A percentile compares a stretch with the other conserved stretches of the same genome.
phyloP scores from a whole-genome alignment of 2,329 filamentous ascomycete genomes.

The Beauveria bassiana region DNA sequence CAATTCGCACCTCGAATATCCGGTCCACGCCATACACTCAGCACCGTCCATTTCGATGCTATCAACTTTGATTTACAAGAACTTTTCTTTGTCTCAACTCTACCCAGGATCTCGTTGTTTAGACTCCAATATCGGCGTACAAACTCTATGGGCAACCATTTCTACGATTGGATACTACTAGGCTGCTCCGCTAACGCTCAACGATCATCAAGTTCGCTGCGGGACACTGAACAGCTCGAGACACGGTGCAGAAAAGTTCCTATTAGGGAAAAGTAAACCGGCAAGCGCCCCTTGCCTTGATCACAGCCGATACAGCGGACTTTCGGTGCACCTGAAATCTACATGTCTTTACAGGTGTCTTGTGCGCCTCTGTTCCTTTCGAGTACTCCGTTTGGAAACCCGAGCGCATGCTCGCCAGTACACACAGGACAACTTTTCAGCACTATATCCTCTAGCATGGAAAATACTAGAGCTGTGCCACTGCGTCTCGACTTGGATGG shows the following conservation, averaged over 20 bases:
- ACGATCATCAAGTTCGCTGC: background rate
- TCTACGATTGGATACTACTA: background rate
- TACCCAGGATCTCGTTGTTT: background rate
- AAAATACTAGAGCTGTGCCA: background rate
- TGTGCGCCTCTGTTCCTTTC: background rate
- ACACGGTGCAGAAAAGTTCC: background rate
- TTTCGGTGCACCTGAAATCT: background rate
- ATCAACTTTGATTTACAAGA: background rate
- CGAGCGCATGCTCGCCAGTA: background rate
- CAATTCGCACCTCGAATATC: background rate
- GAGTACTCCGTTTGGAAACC: background rate
- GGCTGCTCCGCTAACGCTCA: background rate
- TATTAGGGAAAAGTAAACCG: background rate
- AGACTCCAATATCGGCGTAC: background rate
- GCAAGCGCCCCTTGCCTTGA: background rate
- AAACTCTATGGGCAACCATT: slow-evolving; percentile 1
- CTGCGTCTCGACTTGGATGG: background rate
- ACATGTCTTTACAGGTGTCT: slow-evolving; percentile 8
- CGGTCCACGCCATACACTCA: background rate
- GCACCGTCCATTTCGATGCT: background rate
- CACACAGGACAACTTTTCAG: background rate
- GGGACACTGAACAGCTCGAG: background rate
- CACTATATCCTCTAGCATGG: background rate
- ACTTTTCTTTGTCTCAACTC: background rate
- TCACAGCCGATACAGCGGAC: background rate